These are phyloP conservation scores for Arxiozyma slooffiae DNA, from an alignment of 1,139 yeast genomes.

Conservation along the genomic window DNA sequence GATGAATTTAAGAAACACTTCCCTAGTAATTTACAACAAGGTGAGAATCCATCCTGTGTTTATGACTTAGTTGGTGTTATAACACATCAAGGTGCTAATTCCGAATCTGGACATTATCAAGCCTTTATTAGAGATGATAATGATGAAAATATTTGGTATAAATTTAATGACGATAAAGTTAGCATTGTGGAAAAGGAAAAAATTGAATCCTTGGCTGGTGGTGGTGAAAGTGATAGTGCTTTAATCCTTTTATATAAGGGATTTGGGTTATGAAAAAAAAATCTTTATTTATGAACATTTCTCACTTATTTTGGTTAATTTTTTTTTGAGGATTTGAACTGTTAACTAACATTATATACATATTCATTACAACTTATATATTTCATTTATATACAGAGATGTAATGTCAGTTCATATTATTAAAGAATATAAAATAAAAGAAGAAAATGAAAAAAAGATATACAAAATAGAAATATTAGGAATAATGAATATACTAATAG, in stretches of 20 bases:
- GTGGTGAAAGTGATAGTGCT: constrained; percentile 96
- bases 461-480: not conserved
- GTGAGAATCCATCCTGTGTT: constrained; percentile 80
- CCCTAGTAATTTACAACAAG: constrained; percentile 35
- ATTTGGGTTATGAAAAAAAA: constrained; percentile 38
- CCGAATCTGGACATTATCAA: constrained; percentile 96
- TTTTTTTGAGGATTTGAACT: not conserved
- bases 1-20: constrained; percentile 32
- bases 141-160: constrained; percentile 83
- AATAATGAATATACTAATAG: not conserved
- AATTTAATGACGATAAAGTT: constrained; percentile 91
- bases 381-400: not conserved
- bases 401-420: not conserved
- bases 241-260: constrained; percentile 78
- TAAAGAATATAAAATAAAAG: constrained; percentile 1
- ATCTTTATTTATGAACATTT: not conserved
- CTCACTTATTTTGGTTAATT: not conserved
- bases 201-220: constrained; percentile 83
- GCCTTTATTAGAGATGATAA: constrained; percentile 67
- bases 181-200: constrained; percentile 63
- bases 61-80: constrained; percentile 76
- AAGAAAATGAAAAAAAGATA: not conserved
- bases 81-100: constrained; percentile 91
- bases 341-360: not conserved
- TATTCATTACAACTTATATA: not conserved